These are phyloP conservation scores for Colletotrichum sp. DNA, from an alignment of 2,329 filamentous ascomycete genomes.

Conservation along the genomic window DNA sequence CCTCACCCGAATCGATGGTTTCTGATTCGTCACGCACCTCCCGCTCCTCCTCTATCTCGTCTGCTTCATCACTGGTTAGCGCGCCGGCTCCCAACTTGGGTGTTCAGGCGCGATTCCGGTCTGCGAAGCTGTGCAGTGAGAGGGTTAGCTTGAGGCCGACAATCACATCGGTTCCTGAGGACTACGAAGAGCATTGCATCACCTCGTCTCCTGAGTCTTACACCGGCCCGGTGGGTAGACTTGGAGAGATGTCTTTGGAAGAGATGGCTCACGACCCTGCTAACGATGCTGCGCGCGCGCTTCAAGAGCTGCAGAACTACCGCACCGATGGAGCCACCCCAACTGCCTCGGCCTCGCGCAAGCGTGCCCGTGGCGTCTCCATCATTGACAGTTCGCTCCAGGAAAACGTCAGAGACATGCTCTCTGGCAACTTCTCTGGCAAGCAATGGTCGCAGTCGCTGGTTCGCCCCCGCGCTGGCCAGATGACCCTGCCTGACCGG, in stretches of 20 bases:
- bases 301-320: slow-evolving; percentile 67
- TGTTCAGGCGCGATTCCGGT: slow-evolving; percentile 68
- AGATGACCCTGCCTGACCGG: slow-evolving; percentile 28
- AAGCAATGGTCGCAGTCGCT: slow-evolving; percentile 41
- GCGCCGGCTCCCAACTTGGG: slow-evolving; percentile 65
- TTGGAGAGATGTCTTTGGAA: slow-evolving; percentile 54
- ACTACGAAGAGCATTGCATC: slow-evolving; percentile 54
- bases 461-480: slow-evolving; percentile 41
- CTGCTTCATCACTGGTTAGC: slow-evolving; percentile 64
- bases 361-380: slow-evolving; percentile 65
- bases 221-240: slow-evolving; percentile 56
- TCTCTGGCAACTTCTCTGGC: slow-evolving; percentile 43
- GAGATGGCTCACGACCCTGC: slow-evolving; percentile 45
- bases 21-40: slow-evolving; percentile 67
- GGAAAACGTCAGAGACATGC: slow-evolving; percentile 70
- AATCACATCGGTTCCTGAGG: slow-evolving; percentile 64
- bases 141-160: slow-evolving; percentile 56
- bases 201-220: slow-evolving; percentile 64
- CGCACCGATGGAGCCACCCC: slow-evolving; percentile 42
- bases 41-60: slow-evolving; percentile 69
- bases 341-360: slow-evolving; percentile 43
- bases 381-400: slow-evolving; percentile 63
- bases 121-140: slow-evolving; percentile 62
- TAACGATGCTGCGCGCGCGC: slow-evolving; percentile 60
- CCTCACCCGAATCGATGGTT: slow-evolving; percentile 72